Base-by-base conservation (phyloP, 2,329 filamentous ascomycete species). In the Cladosporium sp. region DNA sequence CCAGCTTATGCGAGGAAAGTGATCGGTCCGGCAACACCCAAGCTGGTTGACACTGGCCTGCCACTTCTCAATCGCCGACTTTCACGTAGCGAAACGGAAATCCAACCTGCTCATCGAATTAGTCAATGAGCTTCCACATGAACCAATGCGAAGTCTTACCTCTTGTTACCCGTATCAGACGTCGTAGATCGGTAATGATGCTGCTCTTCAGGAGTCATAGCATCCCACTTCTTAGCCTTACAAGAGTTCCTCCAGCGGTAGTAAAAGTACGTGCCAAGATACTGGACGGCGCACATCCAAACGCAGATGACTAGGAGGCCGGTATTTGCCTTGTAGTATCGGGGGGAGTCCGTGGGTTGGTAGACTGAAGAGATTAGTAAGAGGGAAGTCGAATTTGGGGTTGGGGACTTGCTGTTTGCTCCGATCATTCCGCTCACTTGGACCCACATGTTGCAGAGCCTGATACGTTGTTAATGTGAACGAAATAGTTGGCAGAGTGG, bases 381-480 rank as follows among this genome's bases (percentile, higher is more conserved):
- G 32, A 27, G 22, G 22, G 9, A 27, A 27, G 22, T 27, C 22
- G 9, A 27, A 4, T 9, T 27, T 9, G 9, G 9, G 22, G 22
- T 27, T 27, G 4, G 22, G 12, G n/a, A 7, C 32, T 15, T 33
- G n/a, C 32, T 52, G 52, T 43, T 43, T 16, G 40, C 40, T 8
- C 40, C 40, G 4, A 43, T 43, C 29, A 43, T 43, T 15, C 40
- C 40, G 27, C 40, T 43, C n/a, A 43, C 40, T 33, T 43, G 40
- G 9, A 43, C 40, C 29, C 27, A 32, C 40, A 43, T 43, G 6
- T 43, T 43, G 29, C 33, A 43, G 7, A 38, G 35, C 8, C 32
- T 33, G 7, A 12, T 7, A 33, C 3, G 12, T 11, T 33, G 32
- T 33, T 33, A 33, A 12, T n/a, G 6, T 33, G 9, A 9, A 4